Conservation (phyloP, 2,329 filamentous ascomycete species). For the Pseudonectria foliicola region DNA sequence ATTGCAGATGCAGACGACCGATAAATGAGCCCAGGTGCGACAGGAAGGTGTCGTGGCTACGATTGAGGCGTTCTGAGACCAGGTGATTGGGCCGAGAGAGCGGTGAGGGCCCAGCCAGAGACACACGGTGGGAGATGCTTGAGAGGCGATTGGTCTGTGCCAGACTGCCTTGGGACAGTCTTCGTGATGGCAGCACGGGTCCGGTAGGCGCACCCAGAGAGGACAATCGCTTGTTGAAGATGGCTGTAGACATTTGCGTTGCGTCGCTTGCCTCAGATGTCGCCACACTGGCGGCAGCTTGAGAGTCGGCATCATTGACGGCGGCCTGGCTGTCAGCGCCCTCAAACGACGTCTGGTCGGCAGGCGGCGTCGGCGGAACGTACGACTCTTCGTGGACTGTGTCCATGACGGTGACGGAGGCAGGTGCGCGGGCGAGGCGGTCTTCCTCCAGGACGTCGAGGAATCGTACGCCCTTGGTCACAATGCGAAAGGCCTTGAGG, state of each 20-base stretch:
- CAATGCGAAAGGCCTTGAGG: constrained; percentile 85
- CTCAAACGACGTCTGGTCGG: constrained; percentile 47
- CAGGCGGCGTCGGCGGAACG: constrained; percentile 56
- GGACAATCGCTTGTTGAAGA: constrained; percentile 41
- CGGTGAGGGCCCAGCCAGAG: constrained; percentile 61
- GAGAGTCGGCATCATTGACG: constrained; percentile 34
- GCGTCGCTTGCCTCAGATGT: constrained; percentile 30
- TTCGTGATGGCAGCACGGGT: constrained; percentile 20
- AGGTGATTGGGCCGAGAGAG: constrained; percentile 61
- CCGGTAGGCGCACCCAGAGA: constrained; percentile 31
- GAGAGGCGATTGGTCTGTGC: constrained; percentile 40
- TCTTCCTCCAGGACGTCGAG: constrained; percentile 76
- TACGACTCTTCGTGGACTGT: constrained; percentile 52
- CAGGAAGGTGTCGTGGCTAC: constrained; percentile 79
- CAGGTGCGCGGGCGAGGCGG: constrained; percentile 39
- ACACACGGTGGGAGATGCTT: constrained; percentile 65
- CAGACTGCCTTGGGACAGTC: constrained; percentile 31
- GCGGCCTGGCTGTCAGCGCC: constrained; percentile 23
- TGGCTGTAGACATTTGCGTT: constrained; percentile 26
- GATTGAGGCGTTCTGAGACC: constrained; percentile 74
- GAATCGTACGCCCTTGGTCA: constrained; percentile 85
- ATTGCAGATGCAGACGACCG: constrained; percentile 80
- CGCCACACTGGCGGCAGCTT: constrained; percentile 26
- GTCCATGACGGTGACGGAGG: constrained; percentile 53
- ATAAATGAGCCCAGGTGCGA: constrained; percentile 91